Evolutionary conservation across 352 stramenopile genomes (phyloP).

Genomic region (Globisporangium megalacanthum): DNA sequence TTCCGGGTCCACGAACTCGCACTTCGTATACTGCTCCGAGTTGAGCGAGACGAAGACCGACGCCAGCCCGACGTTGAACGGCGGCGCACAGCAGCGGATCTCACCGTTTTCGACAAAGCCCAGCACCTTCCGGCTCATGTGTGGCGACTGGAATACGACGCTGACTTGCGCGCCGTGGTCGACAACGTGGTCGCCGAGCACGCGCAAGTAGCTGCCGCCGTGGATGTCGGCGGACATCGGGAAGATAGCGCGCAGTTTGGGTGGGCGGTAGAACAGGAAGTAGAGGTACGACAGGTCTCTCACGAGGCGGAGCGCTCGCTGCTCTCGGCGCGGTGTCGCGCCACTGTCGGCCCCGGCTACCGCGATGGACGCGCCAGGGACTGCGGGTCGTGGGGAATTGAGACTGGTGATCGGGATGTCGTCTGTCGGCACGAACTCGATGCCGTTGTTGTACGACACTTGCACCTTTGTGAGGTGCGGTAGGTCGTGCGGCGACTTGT

Average conservation of each 20-base stretch:
- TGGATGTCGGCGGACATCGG: slow-evolving; percentile 62
- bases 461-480: slow-evolving; percentile 65
- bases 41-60: slow-evolving; percentile 70
- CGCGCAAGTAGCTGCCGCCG: slow-evolving; percentile 57
- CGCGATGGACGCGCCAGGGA: neutral
- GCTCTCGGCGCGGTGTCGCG: neutral
- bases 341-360: neutral
- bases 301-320: slow-evolving; percentile 18
- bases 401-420: slow-evolving; percentile 6
- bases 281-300: slow-evolving; percentile 68
- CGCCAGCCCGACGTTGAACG: slow-evolving; percentile 49
- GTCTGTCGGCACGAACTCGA: slow-evolving; percentile 40
- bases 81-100: slow-evolving; percentile 55
- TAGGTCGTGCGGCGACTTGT: slow-evolving; percentile 14
- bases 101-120: slow-evolving; percentile 66
- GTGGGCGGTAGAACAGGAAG: slow-evolving; percentile 68
- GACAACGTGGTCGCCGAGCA: slow-evolving; percentile 51
- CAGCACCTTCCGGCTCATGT: slow-evolving; percentile 50
- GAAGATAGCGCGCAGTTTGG: slow-evolving; percentile 36
- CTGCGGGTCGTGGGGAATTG: slow-evolving; percentile 3
- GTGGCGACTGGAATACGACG: slow-evolving; percentile 51
- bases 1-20: slow-evolving; percentile 48
- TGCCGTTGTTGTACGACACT: slow-evolving; percentile 58
- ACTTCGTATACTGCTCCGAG: slow-evolving; percentile 70
- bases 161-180: slow-evolving; percentile 59